phyloP scores from a whole-genome alignment of 176 grass and related monocot species.

The Lolium perenne region DNA sequence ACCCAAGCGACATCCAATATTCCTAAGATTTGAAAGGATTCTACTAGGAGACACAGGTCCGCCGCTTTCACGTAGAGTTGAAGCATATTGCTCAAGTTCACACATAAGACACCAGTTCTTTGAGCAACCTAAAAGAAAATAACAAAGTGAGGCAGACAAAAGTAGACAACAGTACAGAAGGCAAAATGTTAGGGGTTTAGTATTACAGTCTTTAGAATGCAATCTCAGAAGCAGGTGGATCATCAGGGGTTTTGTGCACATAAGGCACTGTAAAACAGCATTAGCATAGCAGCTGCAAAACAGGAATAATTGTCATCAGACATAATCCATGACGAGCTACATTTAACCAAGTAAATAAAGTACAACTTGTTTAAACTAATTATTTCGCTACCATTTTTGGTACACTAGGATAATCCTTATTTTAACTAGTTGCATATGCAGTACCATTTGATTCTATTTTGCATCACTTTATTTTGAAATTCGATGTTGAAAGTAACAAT shows the following conservation, averaged over 20 bases:
- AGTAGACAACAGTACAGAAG: not conserved
- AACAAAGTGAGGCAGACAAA: constrained; percentile 24
- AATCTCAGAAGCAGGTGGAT: constrained; percentile 91
- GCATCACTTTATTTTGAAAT: not conserved
- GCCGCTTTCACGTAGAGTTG: constrained; percentile 80
- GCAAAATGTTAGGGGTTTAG: constrained; percentile 37
- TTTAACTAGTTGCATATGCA: not conserved
- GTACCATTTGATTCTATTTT: constrained; percentile 26
- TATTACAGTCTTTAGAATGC: constrained; percentile 98
- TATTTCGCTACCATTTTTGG: not conserved
- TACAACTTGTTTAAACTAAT: not conserved
- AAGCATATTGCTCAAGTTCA: constrained; percentile 98
- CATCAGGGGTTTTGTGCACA: constrained; percentile 96
- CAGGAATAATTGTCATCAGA: constrained; percentile 26
- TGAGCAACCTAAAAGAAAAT: constrained; percentile 66
- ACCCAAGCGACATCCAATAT: constrained; percentile 88
- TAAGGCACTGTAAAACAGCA: constrained; percentile 99
- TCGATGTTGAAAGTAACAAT: not conserved
- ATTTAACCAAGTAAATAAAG: constrained; percentile 23
- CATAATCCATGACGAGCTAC: constrained; percentile 33
- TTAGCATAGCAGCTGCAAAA: constrained; percentile 96
- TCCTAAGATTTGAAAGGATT: constrained; percentile 96
- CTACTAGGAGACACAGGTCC: constrained; percentile 79
- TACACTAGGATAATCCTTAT: not conserved
- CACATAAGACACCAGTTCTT: constrained; percentile 99